Conservation (phyloP, 2,329 filamentous ascomycete species). For the Rugonectria rugulosa region DNA sequence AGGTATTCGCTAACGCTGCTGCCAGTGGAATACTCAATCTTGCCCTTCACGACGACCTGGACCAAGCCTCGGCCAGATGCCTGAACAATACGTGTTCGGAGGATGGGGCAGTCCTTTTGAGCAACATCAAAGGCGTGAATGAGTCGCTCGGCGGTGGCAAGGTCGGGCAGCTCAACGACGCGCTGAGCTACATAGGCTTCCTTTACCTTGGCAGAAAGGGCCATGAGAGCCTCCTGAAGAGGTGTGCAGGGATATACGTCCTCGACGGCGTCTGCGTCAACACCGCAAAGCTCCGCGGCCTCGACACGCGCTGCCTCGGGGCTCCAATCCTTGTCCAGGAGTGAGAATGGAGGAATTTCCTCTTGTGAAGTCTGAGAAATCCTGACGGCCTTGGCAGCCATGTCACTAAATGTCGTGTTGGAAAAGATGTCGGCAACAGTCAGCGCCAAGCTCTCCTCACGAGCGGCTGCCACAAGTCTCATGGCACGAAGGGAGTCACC, state of each 20-base stretch:
- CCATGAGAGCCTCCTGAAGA: constrained; percentile 62
- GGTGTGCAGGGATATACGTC: constrained; percentile 64
- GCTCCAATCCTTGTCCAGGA: constrained; percentile 47
- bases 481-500: constrained; percentile 62
- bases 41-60: constrained; percentile 55
- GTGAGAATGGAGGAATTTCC: constrained; percentile 48
- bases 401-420: constrained; percentile 52
- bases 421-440: constrained; percentile 56
- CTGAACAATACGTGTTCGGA: constrained; percentile 59
- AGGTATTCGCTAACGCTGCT: constrained; percentile 51
- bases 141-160: constrained; percentile 47
- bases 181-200: constrained; percentile 62
- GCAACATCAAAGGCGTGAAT: constrained; percentile 53
- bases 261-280: constrained; percentile 48
- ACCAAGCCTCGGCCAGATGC: constrained; percentile 52
- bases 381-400: constrained; percentile 46
- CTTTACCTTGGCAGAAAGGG: constrained; percentile 57
- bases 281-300: constrained; percentile 50
- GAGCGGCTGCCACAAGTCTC: constrained; percentile 55
- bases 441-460: constrained; percentile 47
- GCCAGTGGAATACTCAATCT: constrained; percentile 46
- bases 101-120: constrained; percentile 48
- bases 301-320: constrained; percentile 45
- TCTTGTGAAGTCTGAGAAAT: constrained; percentile 33
- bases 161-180: constrained; percentile 50